Evolutionary conservation across 2,329 filamentous ascomycete species (phyloP), one percentile per base, ranked within the genome.

Genomic region (Scorias spongiosa): DNA sequence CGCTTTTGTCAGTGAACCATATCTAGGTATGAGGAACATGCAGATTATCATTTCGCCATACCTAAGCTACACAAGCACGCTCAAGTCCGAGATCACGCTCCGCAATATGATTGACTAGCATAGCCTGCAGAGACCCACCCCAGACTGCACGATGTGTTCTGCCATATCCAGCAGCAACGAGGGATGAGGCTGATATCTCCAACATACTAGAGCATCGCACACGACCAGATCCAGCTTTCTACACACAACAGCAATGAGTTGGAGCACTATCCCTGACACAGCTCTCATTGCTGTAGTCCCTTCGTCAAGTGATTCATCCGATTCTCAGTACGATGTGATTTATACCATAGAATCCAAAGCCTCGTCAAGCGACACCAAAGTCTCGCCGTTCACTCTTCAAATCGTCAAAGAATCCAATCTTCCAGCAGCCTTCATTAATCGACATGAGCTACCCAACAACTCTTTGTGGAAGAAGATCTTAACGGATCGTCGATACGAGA

Each of bases 341-440:
- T 36, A 36, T 36, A 15, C 32, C 15, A 15, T 36, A 12, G 32
- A 36, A 36, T 12, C 12, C 32, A 36, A 36, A 15, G 3, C 11
- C 32, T 12, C 12, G 15, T 40, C 38, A 3, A 26, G 45, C 10
- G 50, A 54, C 28, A 40, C 43, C 2, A 44, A 44, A 28, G 48
- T 44, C 2, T 53, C 46, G 5, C 51, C 50, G 17, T 39, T 49
- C 15, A n/a, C 52, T 18, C 41, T 56, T 38, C 18, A 43, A 49
- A 46, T 51, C n/a, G 43, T 50, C 17, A 54, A 43, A n/a, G 42
- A 50, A 32, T 53, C 48, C 10, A 51, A 48, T 26, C 54, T 52
- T 6, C 56, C 57, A 1, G 12, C 41, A n/a, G 44, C 49, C 17
- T 49, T 54, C 42, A 41, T 54, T 39, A 43, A 55, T 36, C 41